These are phyloP conservation scores for Cercospora berteroae DNA, from an alignment of 2,329 filamentous ascomycete genomes.

Conservation along the genomic window DNA sequence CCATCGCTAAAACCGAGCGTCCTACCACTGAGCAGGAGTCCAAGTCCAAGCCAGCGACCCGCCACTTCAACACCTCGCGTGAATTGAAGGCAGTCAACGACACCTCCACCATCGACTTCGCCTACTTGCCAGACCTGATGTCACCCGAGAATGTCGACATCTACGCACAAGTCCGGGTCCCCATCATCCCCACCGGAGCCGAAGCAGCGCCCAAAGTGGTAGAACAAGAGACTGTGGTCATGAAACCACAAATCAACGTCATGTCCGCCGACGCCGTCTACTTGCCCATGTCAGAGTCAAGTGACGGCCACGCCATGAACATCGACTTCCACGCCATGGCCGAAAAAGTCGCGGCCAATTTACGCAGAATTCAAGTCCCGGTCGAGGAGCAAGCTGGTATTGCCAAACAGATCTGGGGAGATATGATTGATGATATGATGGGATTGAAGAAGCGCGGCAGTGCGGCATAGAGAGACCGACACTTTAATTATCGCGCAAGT, in stretches of 20 bases:
- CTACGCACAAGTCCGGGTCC: conserved; percentile 32
- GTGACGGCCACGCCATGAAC: conserved; percentile 56
- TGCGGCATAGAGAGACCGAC: neutral
- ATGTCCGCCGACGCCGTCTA: conserved; percentile 51
- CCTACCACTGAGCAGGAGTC: conserved; percentile 35
- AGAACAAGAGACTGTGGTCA: conserved; percentile 41
- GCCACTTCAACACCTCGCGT: conserved; percentile 63
- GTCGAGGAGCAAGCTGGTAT: conserved; percentile 45
- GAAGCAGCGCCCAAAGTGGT: conserved; percentile 18
- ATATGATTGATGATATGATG: conserved; percentile 52
- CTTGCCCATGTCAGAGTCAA: conserved; percentile 58
- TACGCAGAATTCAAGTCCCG: conserved; percentile 35
- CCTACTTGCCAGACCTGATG: conserved; percentile 53
- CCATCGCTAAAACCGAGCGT: conserved; percentile 41
- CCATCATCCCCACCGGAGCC: conserved; percentile 32
- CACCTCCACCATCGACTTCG: conserved; percentile 62
- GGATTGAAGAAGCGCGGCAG: conserved; percentile 39
- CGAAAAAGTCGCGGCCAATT: conserved; percentile 40
- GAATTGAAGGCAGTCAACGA: conserved; percentile 57
- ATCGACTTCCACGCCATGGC: conserved; percentile 58
- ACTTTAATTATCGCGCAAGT: neutral
- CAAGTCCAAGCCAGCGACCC: conserved; percentile 36
- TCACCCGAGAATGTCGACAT: conserved; percentile 22
- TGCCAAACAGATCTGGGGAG: conserved; percentile 45
- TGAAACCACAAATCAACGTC: conserved; percentile 58